Evolutionary conservation across 495 filamentous ascomycete species (phyloP).

Genomic region (Pseudomonodictys pantanalensis): DNA sequence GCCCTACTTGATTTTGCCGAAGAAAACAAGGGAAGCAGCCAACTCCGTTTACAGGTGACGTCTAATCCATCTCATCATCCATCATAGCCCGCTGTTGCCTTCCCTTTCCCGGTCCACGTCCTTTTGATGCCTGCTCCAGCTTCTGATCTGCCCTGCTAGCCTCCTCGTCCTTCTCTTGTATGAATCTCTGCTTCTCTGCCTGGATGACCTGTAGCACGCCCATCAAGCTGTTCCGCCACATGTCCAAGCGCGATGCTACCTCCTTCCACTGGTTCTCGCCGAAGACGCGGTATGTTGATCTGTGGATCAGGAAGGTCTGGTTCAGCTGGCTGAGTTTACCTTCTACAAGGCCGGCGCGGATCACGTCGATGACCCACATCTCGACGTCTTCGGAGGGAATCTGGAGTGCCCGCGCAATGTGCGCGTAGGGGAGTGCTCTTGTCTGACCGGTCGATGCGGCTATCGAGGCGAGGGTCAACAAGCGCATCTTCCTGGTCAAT

Average conservation of each 20-base stretch:
- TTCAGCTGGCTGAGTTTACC: slow-evolving; percentile 89
- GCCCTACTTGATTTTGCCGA: neutral
- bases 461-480: slow-evolving; percentile 86
- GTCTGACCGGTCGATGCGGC: slow-evolving; percentile 71
- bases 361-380: slow-evolving; percentile 97
- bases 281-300: slow-evolving; percentile 91
- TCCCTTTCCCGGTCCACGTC: slow-evolving; percentile 16
- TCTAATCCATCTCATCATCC: slow-evolving; percentile 31
- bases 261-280: slow-evolving; percentile 98
- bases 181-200: slow-evolving; percentile 68
- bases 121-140: slow-evolving; percentile 45
- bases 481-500: slow-evolving; percentile 84
- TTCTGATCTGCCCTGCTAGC: slow-evolving; percentile 57
- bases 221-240: slow-evolving; percentile 76
- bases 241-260: slow-evolving; percentile 81
- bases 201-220: slow-evolving; percentile 72
- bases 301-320: slow-evolving; percentile 88
- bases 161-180: slow-evolving; percentile 59
- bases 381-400: slow-evolving; percentile 81
- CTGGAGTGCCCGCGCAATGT: slow-evolving; percentile 77
- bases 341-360: slow-evolving; percentile 90
- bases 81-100: slow-evolving; percentile 19
- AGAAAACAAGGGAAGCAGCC: neutral
- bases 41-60: neutral
- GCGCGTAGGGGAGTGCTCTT: slow-evolving; percentile 78